Conservation (phyloP, 148 eudicot species). For the Agrostemma githago region DNA sequence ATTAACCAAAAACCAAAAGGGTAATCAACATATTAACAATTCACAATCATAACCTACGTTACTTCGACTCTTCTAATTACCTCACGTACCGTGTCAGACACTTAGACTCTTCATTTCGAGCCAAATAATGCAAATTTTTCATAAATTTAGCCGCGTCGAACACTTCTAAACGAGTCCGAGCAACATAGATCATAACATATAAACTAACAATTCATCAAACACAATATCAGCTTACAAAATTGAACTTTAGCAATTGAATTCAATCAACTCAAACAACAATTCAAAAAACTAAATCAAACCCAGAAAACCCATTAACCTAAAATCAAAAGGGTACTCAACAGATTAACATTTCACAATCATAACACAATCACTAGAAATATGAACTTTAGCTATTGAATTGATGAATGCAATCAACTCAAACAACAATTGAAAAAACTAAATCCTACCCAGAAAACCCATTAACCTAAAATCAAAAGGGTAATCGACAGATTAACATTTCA, state of each 20-base stretch:
- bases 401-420: background rate
- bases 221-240: background rate
- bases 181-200: too few relatives aligned
- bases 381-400: background rate
- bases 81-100: too few relatives aligned
- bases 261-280: background rate
- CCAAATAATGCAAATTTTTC: too few relatives aligned
- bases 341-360: background rate
- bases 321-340: background rate
- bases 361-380: background rate
- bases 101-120: too few relatives aligned
- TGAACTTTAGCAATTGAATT: background rate
- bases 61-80: too few relatives aligned
- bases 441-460: slow-evolving; percentile 22
- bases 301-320: slow-evolving; percentile 24
- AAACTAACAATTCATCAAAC: background rate
- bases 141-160: too few relatives aligned
- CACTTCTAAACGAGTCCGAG: too few relatives aligned
- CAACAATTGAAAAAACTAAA: slow-evolving; percentile 16
- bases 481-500: background rate
- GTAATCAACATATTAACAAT: background rate
- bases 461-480: background rate
- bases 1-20: background rate
- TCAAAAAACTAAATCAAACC: slow-evolving; percentile 18
- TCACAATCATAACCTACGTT: too few relatives aligned